Evolutionary conservation across 352 stramenopile species (phyloP).

Genomic region (Globisporangium perplexum): DNA sequence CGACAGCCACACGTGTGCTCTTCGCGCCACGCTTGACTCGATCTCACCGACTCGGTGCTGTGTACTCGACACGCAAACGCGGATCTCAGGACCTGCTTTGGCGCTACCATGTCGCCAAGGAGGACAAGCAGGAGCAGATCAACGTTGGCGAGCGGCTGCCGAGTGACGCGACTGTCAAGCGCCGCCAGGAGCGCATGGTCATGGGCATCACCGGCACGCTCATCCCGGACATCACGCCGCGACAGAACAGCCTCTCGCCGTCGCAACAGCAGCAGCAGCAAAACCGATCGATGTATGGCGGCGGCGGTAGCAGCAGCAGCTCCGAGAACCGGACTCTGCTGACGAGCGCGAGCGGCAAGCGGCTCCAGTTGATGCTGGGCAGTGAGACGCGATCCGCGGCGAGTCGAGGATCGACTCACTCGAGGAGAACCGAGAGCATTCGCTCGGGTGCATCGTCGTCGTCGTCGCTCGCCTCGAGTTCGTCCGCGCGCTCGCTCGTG

Average conservation of each 20-base stretch:
- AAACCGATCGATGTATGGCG: background rate
- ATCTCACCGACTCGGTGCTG: too few species aligned
- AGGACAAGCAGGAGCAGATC: slow-evolving; percentile 39
- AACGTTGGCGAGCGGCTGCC: slow-evolving; percentile 25
- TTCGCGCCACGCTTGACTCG: too few species aligned
- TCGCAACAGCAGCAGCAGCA: background rate
- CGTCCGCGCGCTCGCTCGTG: slow-evolving; percentile 21
- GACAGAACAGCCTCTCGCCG: slow-evolving; percentile 10
- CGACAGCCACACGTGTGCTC: too few species aligned
- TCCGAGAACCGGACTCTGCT: background rate
- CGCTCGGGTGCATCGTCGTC: slow-evolving; percentile 1
- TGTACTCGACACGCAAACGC: too few species aligned
- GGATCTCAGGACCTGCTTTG: slow-evolving; percentile 33
- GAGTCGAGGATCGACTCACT: background rate
- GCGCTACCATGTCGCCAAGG: slow-evolving; percentile 42
- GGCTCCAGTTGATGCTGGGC: background rate
- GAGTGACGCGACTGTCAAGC: slow-evolving; percentile 21
- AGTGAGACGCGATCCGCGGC: background rate
- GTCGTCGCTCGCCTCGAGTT: slow-evolving; percentile 11
- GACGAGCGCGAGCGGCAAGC: slow-evolving; percentile 6
- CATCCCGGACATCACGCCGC: slow-evolving; percentile 36
- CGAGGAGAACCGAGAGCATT: slow-evolving; percentile 8
- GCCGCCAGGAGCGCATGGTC: slow-evolving; percentile 30
- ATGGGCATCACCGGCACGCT: slow-evolving; percentile 46
- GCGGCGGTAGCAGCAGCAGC: too few species aligned